These are phyloP conservation scores for Ajuga reptans DNA, from an alignment of 305 asterid genomes.

Conservation along the genomic window DNA sequence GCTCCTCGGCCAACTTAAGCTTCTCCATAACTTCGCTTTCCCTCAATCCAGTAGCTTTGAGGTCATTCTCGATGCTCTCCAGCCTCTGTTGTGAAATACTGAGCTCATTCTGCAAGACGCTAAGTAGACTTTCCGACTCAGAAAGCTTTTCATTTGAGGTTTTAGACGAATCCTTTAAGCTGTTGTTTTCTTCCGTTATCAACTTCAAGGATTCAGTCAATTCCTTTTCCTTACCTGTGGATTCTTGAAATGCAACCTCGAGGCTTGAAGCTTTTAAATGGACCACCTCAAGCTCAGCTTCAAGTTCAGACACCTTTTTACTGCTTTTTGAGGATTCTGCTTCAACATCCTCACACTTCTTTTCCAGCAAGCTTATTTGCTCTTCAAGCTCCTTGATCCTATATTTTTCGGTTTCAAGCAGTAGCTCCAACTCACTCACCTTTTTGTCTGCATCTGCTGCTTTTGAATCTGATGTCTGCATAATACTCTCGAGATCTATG, in stretches of 20 bases:
- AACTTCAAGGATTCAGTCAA: constrained; percentile 35
- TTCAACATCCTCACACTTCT: constrained; percentile 41
- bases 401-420: constrained; percentile 64
- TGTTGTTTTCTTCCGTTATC: constrained; percentile 53
- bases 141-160: constrained; percentile 53
- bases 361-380: constrained; percentile 48
- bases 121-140: constrained; percentile 58
- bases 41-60: constrained; percentile 45
- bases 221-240: constrained; percentile 59
- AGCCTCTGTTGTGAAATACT: constrained; percentile 45
- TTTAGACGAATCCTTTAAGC: constrained; percentile 44
- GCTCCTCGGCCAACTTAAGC: constrained; percentile 72
- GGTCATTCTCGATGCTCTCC: constrained; percentile 58
- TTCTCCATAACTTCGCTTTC: constrained; percentile 50
- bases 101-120: constrained; percentile 48
- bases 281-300: constrained; percentile 49
- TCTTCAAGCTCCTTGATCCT: constrained; percentile 83
- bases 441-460: constrained; percentile 48
- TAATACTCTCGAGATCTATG: constrained; percentile 66
- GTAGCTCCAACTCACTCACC: constrained; percentile 59
- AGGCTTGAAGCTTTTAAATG: constrained; percentile 55
- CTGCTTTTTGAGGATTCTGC: constrained; percentile 40
- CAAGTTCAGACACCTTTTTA: constrained; percentile 55
- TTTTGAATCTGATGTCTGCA: constrained; percentile 62
- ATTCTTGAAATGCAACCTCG: constrained; percentile 50